Percentiles rank a stretch among this genome's conserved stretches.
Evolutionary conservation across 2,329 filamentous ascomycete species (phyloP).

Genomic region (Tolypocladium pustulatum): DNA sequence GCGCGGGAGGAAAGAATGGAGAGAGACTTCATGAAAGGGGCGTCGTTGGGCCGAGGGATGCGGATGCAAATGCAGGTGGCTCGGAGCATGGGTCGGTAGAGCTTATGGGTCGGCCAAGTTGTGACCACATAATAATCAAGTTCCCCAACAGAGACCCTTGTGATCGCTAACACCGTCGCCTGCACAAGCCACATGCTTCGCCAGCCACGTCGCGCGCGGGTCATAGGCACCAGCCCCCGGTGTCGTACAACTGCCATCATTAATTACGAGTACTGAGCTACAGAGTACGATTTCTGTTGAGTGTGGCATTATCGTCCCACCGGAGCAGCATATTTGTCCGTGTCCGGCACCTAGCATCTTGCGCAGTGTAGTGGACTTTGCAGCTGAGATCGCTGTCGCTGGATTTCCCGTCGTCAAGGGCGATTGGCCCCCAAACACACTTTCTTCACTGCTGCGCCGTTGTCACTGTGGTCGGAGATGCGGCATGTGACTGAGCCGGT

Average conservation of each 20-base stretch:
- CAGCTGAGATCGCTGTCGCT: background rate
- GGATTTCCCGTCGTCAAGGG: background rate
- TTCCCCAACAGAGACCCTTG: background rate
- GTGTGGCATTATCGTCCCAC: background rate
- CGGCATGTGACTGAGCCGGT: background rate
- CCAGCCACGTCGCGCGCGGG: background rate
- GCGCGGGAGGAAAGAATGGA: background rate
- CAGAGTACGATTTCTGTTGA: too few relatives aligned
- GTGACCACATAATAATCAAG: background rate
- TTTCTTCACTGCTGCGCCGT: background rate
- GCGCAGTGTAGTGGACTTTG: background rate
- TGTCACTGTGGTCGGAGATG: background rate
- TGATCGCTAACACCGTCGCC: background rate
- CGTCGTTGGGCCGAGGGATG: background rate
- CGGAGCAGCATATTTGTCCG: background rate
- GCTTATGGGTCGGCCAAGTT: background rate
- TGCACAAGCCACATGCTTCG: background rate
- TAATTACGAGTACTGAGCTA: too few relatives aligned
- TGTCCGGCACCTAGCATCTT: background rate
- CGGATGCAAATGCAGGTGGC: background rate
- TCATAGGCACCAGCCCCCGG: background rate
- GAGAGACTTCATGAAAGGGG: background rate
- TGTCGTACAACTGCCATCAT: too few relatives aligned
- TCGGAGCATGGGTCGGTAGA: background rate
- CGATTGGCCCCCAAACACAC: background rate